These are phyloP conservation scores for Zymoseptoria passerinii DNA, from an alignment of 2,329 filamentous ascomycete genomes.

Conservation along the genomic window DNA sequence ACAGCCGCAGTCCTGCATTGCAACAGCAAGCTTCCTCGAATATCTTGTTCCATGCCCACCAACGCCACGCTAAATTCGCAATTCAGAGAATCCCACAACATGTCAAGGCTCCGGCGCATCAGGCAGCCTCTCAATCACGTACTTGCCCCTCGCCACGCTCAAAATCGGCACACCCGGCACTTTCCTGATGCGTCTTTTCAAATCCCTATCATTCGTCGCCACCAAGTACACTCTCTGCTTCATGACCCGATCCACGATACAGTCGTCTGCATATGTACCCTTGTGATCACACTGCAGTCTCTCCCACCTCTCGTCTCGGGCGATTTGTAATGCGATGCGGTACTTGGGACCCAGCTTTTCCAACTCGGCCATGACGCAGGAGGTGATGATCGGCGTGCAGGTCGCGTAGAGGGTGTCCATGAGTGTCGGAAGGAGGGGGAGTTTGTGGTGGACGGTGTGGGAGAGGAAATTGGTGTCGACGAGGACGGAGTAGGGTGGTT, in stretches of 20 bases:
- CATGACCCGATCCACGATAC: constrained; percentile 44
- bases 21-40: neutral
- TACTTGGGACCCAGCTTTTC: constrained; percentile 88
- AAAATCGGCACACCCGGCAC: constrained; percentile 69
- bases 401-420: constrained; percentile 94
- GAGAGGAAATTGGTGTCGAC: constrained; percentile 82
- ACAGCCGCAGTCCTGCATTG: neutral
- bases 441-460: constrained; percentile 83
- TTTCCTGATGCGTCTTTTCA: constrained; percentile 78
- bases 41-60: neutral
- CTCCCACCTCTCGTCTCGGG: constrained; percentile 82
- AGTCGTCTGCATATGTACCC: constrained; percentile 81
- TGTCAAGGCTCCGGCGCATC: constrained; percentile 62
- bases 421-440: constrained; percentile 77
- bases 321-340: constrained; percentile 74
- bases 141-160: constrained; percentile 80
- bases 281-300: constrained; percentile 83
- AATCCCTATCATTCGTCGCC: constrained; percentile 60
- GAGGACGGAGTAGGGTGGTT: constrained; percentile 72
- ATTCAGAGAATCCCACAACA: neutral
- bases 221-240: constrained; percentile 42
- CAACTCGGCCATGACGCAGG: constrained; percentile 73
- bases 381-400: constrained; percentile 79
- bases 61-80: constrained; percentile 15
- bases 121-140: constrained; percentile 84